Base-by-base conservation (phyloP, 768 basidiomycete genomes). In the Agrocybe pediades region DNA sequence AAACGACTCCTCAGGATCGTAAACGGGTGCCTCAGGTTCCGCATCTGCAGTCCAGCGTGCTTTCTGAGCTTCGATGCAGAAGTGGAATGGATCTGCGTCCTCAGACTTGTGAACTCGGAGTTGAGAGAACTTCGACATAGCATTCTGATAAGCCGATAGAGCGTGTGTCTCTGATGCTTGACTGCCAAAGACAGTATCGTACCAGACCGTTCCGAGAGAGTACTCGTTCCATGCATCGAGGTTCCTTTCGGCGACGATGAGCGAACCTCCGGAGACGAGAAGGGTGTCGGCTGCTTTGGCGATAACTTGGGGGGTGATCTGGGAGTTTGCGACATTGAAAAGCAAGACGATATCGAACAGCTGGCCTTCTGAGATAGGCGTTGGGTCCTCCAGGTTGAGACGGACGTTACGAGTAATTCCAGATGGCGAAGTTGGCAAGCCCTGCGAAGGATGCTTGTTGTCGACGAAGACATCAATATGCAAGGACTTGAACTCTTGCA, bases 21-120 rank as follows among this genome's bases (percentile, higher is more conserved):
- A 53, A 4, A 54, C 27, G 13, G 46, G 17, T 13, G 33, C 33
- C 15, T 41, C 46, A 7, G 30, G 41, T 13, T 15, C 15, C 41
- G 41, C 20, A 19, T 24, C 17, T 13, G 20, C 19, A 1, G 30
- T 24, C 56, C 47, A 57, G 1, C 17, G 21, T 20, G 27, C 36
- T 43, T 55, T 58, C 44, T 61, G 60, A n/a, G 43, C 36, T 25
- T 45, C 53, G 27, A 55, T 26, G 25, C 47, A 43, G 46, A 61
- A 61, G 41, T 61, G 56, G 40, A 61, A 57, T 8, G 56, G 56
- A 19, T 57, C 56, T 2, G 41, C 41, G 8, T 57, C 56, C 41
- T 57, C 56, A 13, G 50, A 33, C 25, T 46, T 50, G 20, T 53
- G 51, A 1, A 49, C 26, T 21, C 49, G 51, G 5, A 53, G 47